Base-by-base conservation (phyloP, 345 rosid genomes). In the Pistacia vera region DNA sequence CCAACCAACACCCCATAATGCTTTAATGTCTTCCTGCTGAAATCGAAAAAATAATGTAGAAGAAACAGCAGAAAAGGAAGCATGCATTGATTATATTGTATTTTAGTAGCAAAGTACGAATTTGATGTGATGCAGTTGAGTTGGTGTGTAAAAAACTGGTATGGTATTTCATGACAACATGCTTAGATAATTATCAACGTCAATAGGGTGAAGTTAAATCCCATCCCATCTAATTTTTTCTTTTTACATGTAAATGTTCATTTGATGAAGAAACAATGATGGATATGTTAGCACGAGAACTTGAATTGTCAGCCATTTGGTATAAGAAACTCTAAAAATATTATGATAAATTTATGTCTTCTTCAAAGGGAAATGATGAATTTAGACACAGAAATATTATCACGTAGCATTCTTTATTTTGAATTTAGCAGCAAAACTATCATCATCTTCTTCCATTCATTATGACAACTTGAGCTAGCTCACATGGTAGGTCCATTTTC, bases 401-500 rank as follows among this genome's bases (percentile, higher is more conserved):
- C 6, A 55, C 46, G n/a, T 30, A 60, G 54, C 48, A 66, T 62
- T 38, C 59, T 66, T 61, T 68, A 63, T 68, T 78, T 83, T 78
- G 84, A 83, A 77, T 83, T 58, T 25, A 38, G 30, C 70, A 56
- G 62, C 81, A 38, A 67, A 76, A 67, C 61, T 12, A 74, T 63
- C 64, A 79, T 77, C 36, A 75, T 49, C 66, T 25, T 63, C 75
- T 57, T 76, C 49, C 16, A 3, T 48, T 58, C 75, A 54, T 11
- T n/a, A 54, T 38, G 68, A 75, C 75, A 60, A 66, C 5, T 35
- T 16, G 56, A 2, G 11, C 68, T 48, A 44, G 8, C 36, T 65
- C 86, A 83, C 86, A n/a, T 80, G 86, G 86, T 83, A 60, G 83
- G 83, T 20, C 55, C 75, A 60, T 38, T 62, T n/a, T 10, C 46